phyloP scores from a whole-genome alignment of 2,329 filamentous ascomycete species.

The Penicillium sp. region DNA sequence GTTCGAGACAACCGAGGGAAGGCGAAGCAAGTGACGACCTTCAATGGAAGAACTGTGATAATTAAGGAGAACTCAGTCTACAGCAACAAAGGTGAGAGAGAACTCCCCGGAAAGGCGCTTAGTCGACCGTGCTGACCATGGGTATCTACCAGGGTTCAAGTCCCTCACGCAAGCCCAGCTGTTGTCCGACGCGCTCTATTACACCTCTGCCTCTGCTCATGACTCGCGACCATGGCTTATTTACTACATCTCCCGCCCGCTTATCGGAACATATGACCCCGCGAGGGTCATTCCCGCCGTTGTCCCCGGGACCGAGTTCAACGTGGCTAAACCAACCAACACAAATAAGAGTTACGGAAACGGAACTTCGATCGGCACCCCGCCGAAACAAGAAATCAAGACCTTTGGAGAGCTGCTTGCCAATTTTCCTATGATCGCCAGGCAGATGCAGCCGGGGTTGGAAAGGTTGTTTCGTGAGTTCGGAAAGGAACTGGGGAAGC shows the following conservation, averaged over 20 bases:
- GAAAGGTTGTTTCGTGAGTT: slow-evolving; percentile 92
- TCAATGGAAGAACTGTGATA: slow-evolving; percentile 90
- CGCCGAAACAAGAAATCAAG: slow-evolving; percentile 83
- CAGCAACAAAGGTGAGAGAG: slow-evolving; percentile 84
- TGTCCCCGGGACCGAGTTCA: slow-evolving; percentile 45
- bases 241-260: slow-evolving; percentile 89
- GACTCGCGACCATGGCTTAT: slow-evolving; percentile 93
- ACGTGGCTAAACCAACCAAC: slow-evolving; percentile 20
- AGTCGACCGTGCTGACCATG: slow-evolving; percentile 16
- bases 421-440: slow-evolving; percentile 91
- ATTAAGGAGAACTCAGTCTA: slow-evolving; percentile 92
- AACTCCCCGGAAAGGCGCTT: not conserved
- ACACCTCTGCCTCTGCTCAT: slow-evolving; percentile 82
- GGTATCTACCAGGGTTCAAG: slow-evolving; percentile 72
- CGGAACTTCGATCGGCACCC: slow-evolving; percentile 38
- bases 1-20: slow-evolving; percentile 87
- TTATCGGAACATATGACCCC: slow-evolving; percentile 82
- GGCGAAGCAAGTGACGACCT: slow-evolving; percentile 88
- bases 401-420: slow-evolving; percentile 87
- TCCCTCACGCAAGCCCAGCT: slow-evolving; percentile 85
- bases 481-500: slow-evolving; percentile 79
- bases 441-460: slow-evolving; percentile 91
- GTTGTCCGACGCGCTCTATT: slow-evolving; percentile 81
- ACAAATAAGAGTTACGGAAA: slow-evolving; percentile 24
- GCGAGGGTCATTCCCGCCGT: slow-evolving; percentile 70